Base-by-base conservation (phyloP, 1,139 yeast species). In the Nakaseomyces sp. region DNA sequence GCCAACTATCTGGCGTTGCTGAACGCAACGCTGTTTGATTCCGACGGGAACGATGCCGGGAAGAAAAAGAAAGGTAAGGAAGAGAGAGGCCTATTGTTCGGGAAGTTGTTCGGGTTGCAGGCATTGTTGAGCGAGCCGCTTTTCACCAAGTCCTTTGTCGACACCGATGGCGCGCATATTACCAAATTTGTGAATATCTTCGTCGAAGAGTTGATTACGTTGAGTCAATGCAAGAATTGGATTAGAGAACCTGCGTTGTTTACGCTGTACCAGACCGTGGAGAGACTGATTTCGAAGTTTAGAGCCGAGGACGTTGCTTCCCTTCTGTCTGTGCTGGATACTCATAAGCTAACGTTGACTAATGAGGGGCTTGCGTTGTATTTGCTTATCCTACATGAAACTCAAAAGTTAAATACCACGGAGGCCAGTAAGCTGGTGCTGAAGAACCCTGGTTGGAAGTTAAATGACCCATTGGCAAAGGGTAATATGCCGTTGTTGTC, bases 311-410 rank as follows among this genome's bases (percentile, higher is more conserved):
- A 70, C 5, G 54, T 70, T 7, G 47, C 54, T 13, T 52, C 47
- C 2, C 31, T 64, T 0, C 61, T 81, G 41, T 65, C 64, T 28
- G 55, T 64, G 26, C 60, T 82, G 7, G 75, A 79, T 52, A 73
- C 75, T 31, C 63, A 64, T 36, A 78, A 79, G 3, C 68, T 87
- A 45, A 72, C 80, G 5, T 62, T 79, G 43, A 76, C 95, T 0
- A 74, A 84, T 15, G 97, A 89, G 59, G 96, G 95, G 0, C 67
- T 88, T 17, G 82, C 95, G 0, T 63, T 88, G 5, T 84, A 79
- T 57, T 66, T 88, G 39, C 58, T 30, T 60, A 78, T 47, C 73
- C 77, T 15, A 46, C 55, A 52, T 26, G 33, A 41, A 36, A 42
- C 41, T 45, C 42, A 38, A 32, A 36, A 29, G 5, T 4, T 25